These are phyloP conservation scores for Martensiomyces pterosporus DNA, from an alignment of 192 early-diverging fungal genomes.

Conservation along the genomic window DNA sequence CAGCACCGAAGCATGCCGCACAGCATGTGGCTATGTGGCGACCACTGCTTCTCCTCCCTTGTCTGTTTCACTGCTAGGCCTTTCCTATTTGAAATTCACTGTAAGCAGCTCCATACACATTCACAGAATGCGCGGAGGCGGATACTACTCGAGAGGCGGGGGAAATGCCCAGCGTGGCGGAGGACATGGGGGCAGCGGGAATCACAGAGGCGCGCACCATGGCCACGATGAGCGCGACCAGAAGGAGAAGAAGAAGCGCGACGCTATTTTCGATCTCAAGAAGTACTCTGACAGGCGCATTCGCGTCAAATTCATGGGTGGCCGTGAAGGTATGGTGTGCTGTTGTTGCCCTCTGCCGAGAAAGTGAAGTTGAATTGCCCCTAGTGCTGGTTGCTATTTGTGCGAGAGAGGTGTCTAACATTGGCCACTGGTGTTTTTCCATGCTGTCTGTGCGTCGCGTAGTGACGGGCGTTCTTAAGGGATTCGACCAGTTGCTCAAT, in stretches of 20 bases:
- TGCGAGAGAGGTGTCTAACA: background rate
- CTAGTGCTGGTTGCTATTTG: too few species aligned
- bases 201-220: slow-evolving; percentile 49
- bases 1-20: too few species aligned
- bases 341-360: too few species aligned
- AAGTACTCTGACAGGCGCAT: slow-evolving; percentile 94
- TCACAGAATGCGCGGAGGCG: slow-evolving; percentile 49
- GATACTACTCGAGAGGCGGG: slow-evolving; percentile 50
- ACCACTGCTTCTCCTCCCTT: too few species aligned
- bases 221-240: slow-evolving; percentile 47
- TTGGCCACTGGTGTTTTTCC: background rate
- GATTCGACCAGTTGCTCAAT: slow-evolving; percentile 89
- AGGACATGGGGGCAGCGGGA: slow-evolving; percentile 50
- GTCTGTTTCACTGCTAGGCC: too few species aligned
- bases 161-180: slow-evolving; percentile 50
- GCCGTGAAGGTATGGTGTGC: slow-evolving; percentile 89
- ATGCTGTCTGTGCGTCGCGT: slow-evolving; percentile 1
- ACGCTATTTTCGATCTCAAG: slow-evolving; percentile 87
- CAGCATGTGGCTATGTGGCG: too few species aligned
- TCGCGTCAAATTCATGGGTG: slow-evolving; percentile 88
- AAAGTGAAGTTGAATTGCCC: too few species aligned
- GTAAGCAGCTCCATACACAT: background rate
- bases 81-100: background rate
- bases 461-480: slow-evolving; percentile 90
- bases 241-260: slow-evolving; percentile 69